phyloP scores from a whole-genome alignment of 2,329 filamentous ascomycete species.

The Chrysoporthe austroafricana region DNA sequence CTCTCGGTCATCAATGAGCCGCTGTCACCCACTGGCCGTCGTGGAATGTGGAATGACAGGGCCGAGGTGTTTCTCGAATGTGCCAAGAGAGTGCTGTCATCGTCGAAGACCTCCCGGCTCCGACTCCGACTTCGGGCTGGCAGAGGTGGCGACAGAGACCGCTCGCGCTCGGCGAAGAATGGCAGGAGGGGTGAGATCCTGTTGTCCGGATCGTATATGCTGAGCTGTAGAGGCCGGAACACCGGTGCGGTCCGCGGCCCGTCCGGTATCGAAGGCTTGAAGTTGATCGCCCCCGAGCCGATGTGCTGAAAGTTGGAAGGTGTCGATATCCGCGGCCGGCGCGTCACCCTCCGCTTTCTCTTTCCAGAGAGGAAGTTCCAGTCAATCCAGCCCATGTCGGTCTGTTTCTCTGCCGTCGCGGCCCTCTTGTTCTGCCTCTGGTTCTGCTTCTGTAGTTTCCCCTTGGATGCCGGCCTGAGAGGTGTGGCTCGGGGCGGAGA shows the following conservation, averaged over 20 bases:
- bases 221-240: constrained; percentile 61
- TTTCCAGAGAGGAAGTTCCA: constrained; percentile 26
- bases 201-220: constrained; percentile 52
- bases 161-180: constrained; percentile 48
- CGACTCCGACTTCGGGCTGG: constrained; percentile 41
- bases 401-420: constrained; percentile 8
- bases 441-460: constrained; percentile 28
- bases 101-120: constrained; percentile 37
- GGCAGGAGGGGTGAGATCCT: constrained; percentile 61
- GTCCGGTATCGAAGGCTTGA: constrained; percentile 37
- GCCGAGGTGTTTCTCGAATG: constrained; percentile 54
- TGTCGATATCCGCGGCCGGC: constrained; percentile 60
- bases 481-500: constrained; percentile 39
- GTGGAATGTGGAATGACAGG: constrained; percentile 60
- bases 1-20: constrained; percentile 38
- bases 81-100: constrained; percentile 40
- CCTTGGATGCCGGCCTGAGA: constrained; percentile 30
- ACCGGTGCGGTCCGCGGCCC: constrained; percentile 40
- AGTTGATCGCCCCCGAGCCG: constrained; percentile 50
- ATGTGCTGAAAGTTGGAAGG: constrained; percentile 66
- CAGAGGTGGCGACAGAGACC: constrained; percentile 44
- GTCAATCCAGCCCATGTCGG: constrained; percentile 26
- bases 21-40: constrained; percentile 44
- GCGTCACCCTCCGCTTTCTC: constrained; percentile 36
- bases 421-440: constrained; percentile 28